These are phyloP conservation scores for Silene coronaria DNA, from an alignment of 179 eudicot species.

Conservation along the genomic window DNA sequence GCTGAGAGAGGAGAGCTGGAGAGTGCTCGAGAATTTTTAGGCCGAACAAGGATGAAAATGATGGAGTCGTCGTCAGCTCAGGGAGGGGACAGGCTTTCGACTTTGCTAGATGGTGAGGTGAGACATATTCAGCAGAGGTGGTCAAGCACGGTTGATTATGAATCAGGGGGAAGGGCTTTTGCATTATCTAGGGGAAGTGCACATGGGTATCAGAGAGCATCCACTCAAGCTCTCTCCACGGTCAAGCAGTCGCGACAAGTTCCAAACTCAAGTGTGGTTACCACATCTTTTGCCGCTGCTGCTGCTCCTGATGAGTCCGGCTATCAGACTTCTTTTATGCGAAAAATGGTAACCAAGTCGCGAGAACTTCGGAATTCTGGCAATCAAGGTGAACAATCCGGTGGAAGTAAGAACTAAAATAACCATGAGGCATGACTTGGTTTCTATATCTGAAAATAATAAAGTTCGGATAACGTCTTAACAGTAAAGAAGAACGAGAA, in stretches of 20 bases:
- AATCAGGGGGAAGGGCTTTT: constrained; percentile 41
- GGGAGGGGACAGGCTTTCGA: constrained; percentile 34
- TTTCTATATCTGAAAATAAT: no score
- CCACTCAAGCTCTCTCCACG: constrained; percentile 26
- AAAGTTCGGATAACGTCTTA: no score
- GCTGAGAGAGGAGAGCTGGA: constrained; percentile 45
- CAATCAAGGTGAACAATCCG: constrained; percentile 1
- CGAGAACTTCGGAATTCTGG: constrained; percentile 4
- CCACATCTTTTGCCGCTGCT: neutral
- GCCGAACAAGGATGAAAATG: constrained; percentile 21
- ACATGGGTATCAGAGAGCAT: constrained; percentile 41
- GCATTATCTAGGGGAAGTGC: constrained; percentile 37
- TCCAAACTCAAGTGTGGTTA: neutral
- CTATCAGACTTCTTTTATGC: constrained; percentile 23
- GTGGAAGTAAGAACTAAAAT: constrained; percentile 5
- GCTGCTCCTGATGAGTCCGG: neutral
- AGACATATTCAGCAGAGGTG: constrained; percentile 32
- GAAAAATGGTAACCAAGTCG: constrained; percentile 19
- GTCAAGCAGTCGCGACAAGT: no score
- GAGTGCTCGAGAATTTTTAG: constrained; percentile 28
- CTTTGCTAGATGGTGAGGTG: constrained; percentile 31
- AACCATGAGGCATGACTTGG: neutral
- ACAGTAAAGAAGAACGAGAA: no score
- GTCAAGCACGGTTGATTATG: constrained; percentile 28
- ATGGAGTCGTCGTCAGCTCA: constrained; percentile 35